phyloP scores from a whole-genome alignment of 2,329 filamentous ascomycete species.

The Geosmithia morbida region DNA sequence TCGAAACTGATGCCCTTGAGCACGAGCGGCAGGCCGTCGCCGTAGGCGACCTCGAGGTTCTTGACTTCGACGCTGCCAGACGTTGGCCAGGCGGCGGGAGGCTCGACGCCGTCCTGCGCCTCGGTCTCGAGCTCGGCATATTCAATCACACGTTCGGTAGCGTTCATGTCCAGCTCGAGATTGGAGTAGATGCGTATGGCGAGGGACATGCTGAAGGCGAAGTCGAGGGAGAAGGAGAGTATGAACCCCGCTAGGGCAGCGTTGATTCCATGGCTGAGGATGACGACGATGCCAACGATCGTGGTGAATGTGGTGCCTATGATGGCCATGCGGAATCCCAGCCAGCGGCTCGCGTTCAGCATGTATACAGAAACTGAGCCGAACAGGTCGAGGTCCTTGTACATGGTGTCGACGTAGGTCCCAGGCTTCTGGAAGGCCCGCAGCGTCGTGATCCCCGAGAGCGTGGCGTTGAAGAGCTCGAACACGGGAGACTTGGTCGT shows the following conservation, averaged over 20 bases:
- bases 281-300: conserved; percentile 48
- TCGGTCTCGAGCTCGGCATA: conserved; percentile 58
- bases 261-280: conserved; percentile 45
- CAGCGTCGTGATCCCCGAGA: conserved; percentile 61
- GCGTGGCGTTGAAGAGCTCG: conserved; percentile 61
- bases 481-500: conserved; percentile 67
- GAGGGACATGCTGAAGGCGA: conserved; percentile 49
- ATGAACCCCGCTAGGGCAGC: conserved; percentile 64
- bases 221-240: conserved; percentile 58
- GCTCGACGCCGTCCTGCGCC: conserved; percentile 41
- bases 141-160: conserved; percentile 61
- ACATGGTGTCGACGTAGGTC: conserved; percentile 57
- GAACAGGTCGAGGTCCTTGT: conserved; percentile 53
- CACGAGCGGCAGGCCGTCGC: conserved; percentile 54
- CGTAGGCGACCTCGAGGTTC: conserved; percentile 59
- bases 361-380: conserved; percentile 50
- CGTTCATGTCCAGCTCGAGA: conserved; percentile 67
- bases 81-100: conserved; percentile 61
- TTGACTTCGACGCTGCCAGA: conserved; percentile 61
- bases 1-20: conserved; percentile 55
- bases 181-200: conserved; percentile 53
- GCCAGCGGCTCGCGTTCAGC: conserved; percentile 65
- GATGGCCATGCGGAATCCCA: conserved; percentile 56
- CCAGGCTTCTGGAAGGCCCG: conserved; percentile 58
- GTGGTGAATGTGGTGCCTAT: conserved; percentile 56